These are phyloP conservation scores for Xerocomellus chrysenteron DNA, from an alignment of 768 basidiomycete genomes.

Conservation along the genomic window DNA sequence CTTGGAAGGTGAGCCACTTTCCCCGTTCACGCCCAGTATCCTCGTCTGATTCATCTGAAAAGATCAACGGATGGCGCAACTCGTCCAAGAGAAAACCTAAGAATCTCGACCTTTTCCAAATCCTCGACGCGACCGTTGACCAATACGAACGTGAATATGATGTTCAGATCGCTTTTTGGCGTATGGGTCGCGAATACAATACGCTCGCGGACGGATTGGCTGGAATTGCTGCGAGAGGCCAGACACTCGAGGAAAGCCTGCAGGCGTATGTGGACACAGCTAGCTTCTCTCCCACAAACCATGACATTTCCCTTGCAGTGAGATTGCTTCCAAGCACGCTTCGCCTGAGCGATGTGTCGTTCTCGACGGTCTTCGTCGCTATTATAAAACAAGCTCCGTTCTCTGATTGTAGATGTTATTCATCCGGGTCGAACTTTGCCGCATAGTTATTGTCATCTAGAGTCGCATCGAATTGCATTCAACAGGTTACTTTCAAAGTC, in stretches of 20 bases:
- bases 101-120: slow-evolving; percentile 5
- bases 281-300: not conserved
- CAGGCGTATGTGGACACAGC: not conserved
- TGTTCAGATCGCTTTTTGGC: not conserved
- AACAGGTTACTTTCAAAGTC: not conserved
- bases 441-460: not conserved
- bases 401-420: not conserved
- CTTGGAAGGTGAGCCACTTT: not conserved
- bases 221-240: not conserved
- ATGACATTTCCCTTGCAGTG: not conserved
- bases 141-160: not conserved
- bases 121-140: not conserved
- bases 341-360: not conserved
- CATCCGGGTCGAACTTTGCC: not conserved
- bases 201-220: not conserved
- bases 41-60: not conserved
- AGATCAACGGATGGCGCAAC: not conserved
- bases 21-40: not conserved
- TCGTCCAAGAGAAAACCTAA: not conserved
- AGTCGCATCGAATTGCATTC: not conserved
- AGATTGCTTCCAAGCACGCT: not conserved
- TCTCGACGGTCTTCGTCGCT: not conserved
- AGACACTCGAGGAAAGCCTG: not conserved
- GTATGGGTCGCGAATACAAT: not conserved
- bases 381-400: not conserved